phyloP scores from a whole-genome alignment of 257 asterid genomes.

The Penstemon eatonii region DNA sequence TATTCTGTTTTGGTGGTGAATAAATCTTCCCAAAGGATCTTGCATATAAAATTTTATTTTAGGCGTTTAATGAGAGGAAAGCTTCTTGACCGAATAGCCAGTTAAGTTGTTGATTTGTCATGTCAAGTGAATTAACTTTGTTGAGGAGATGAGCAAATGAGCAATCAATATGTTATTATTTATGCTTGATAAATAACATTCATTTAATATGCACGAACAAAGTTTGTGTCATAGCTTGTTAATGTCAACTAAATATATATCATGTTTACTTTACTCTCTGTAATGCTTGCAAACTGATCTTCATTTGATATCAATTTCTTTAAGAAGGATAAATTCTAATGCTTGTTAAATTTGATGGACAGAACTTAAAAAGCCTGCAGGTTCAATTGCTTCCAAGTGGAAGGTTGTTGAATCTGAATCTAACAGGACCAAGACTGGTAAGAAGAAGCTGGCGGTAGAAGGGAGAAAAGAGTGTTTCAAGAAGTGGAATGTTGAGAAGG shows the following conservation, averaged over 20 bases:
- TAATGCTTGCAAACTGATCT: not conserved
- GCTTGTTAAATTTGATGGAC: constrained; percentile 30
- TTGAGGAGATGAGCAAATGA: not conserved
- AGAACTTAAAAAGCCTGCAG: constrained; percentile 32
- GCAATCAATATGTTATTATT: not conserved
- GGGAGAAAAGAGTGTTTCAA: constrained; percentile 18
- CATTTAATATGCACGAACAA: too few relatives aligned
- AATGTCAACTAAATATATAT: too few relatives aligned
- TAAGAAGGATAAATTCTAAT: constrained; percentile 12
- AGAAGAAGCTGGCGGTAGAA: constrained; percentile 23
- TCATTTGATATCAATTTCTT: not conserved
- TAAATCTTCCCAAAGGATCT: not conserved
- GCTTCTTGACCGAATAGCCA: not conserved
- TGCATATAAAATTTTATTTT: not conserved
- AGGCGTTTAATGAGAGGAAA: not conserved
- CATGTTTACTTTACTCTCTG: not conserved
- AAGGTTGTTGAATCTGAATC: constrained; percentile 18
- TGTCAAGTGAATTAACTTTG: not conserved
- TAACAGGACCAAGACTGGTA: constrained; percentile 18
- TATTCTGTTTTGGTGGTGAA: not conserved
- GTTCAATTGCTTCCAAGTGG: constrained; percentile 19
- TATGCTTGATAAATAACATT: not conserved
- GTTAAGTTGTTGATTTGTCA: not conserved
- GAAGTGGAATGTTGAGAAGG: constrained; percentile 36
- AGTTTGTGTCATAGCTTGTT: too few relatives aligned